Percentiles rank a stretch among this genome's conserved stretches.
phyloP scores from a whole-genome alignment of 345 rosid genomes.

The Syzygium aromaticum region DNA sequence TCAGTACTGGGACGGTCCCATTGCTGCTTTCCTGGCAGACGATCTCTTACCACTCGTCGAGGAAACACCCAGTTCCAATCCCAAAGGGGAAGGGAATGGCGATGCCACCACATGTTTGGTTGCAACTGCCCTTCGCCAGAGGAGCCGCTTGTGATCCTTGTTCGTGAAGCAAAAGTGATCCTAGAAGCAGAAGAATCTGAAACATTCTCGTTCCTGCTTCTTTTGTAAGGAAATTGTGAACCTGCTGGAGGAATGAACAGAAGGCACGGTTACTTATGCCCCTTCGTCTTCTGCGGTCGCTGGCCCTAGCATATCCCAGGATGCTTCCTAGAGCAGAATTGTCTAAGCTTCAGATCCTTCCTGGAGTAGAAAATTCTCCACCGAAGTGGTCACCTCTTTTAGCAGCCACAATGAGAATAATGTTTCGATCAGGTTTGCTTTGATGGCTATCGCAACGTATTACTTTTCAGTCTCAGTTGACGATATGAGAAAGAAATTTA shows the following conservation, averaged over 20 bases:
- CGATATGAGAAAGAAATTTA: background rate
- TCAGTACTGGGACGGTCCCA: background rate
- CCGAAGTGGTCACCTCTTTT: background rate
- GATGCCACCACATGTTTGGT: background rate
- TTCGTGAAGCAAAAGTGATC: background rate
- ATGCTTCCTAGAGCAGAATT: background rate
- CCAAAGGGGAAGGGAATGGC: constrained; percentile 6
- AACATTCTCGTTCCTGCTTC: background rate
- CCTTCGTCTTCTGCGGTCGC: background rate
- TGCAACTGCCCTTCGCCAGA: background rate
- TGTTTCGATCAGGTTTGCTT: background rate
- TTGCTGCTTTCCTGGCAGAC: background rate
- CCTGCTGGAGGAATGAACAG: background rate
- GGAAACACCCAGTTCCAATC: constrained; percentile 3
- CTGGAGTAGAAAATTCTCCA: background rate
- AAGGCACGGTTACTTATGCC: background rate
- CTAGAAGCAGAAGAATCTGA: constrained; percentile 34
- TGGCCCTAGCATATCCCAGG: background rate
- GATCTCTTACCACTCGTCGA: constrained; percentile 7
- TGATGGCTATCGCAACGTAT: background rate
- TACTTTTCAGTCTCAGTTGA: too few species aligned
- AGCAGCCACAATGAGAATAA: background rate
- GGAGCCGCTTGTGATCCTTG: background rate
- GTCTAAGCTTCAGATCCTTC: background rate
- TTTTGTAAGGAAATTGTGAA: background rate